phyloP scores from a whole-genome alignment of 2,329 filamentous ascomycete species.

The Alternaria novae-zelandiae region DNA sequence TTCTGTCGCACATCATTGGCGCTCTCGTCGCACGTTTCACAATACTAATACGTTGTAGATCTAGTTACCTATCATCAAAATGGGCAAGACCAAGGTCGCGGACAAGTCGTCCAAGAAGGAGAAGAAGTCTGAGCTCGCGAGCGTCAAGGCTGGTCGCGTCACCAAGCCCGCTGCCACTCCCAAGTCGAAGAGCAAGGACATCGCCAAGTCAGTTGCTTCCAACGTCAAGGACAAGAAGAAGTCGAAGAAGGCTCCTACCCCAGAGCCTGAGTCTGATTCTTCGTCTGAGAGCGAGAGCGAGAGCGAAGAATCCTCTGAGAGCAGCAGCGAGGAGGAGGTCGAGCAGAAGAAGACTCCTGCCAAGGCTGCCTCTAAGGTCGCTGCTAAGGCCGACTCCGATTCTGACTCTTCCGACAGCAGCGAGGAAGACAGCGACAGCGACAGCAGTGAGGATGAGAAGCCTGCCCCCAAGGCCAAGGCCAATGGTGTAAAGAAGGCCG shows the following conservation, averaged over 20 bases:
- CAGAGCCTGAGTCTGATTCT: conserved; percentile 53
- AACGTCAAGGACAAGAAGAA: conserved; percentile 59
- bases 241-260: conserved; percentile 56
- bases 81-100: conserved; percentile 47
- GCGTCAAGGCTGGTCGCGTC: conserved; percentile 70
- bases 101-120: conserved; percentile 60
- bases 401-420: conserved; percentile 28
- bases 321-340: conserved; percentile 40
- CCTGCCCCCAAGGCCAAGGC: conserved; percentile 39
- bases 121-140: conserved; percentile 63
- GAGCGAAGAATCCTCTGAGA: conserved; percentile 41
- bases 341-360: conserved; percentile 42
- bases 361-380: conserved; percentile 44
- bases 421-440: conserved; percentile 34
- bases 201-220: conserved; percentile 61
- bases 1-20: conserved; percentile 3
- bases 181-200: conserved; percentile 71
- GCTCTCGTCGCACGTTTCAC: conserved; percentile 8
- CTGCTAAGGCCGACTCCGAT: conserved; percentile 47
- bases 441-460: conserved; percentile 39
- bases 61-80: conserved; percentile 34
- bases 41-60: conserved; percentile 44
- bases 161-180: conserved; percentile 71
- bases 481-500: conserved; percentile 39
- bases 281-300: conserved; percentile 47